These are phyloP conservation scores for Echium plantagineum DNA, from an alignment of 257 asterid species.

Conservation along the genomic window DNA sequence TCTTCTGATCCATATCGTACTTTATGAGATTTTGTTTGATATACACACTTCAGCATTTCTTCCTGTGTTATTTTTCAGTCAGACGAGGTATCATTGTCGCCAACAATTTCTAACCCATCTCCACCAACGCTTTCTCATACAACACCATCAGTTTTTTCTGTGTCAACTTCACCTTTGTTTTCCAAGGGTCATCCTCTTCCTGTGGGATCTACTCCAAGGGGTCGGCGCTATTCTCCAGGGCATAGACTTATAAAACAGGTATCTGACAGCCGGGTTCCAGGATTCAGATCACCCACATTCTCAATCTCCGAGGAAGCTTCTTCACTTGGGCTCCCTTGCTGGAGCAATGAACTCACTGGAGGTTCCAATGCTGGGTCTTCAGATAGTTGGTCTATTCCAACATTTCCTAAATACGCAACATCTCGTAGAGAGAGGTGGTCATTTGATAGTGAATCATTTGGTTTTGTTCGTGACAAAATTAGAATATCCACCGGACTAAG, in stretches of 20 bases:
- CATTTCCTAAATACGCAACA: conserved; percentile 48
- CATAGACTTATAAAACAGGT: conserved; percentile 53
- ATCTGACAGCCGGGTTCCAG: conserved; percentile 62
- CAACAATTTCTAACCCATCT: conserved; percentile 47
- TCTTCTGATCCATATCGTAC: not conserved
- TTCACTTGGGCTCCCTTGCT: conserved; percentile 39
- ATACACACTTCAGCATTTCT: not conserved
- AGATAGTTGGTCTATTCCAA: conserved; percentile 78
- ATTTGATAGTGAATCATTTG: conserved; percentile 72
- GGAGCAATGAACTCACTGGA: conserved; percentile 67
- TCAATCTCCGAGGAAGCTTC: conserved; percentile 74
- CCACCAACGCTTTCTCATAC: conserved; percentile 64
- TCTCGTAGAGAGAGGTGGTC: conserved; percentile 87
- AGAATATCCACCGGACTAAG: conserved; percentile 44
- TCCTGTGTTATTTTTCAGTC: conserved; percentile 22
- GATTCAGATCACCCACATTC: conserved; percentile 55
- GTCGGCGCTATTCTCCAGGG: conserved; percentile 63
- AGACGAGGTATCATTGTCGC: conserved; percentile 41
- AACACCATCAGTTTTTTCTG: conserved; percentile 59
- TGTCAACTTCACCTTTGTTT: conserved; percentile 53
- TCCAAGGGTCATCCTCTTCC: conserved; percentile 52
- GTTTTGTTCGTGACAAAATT: conserved; percentile 48
- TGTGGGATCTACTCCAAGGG: conserved; percentile 57
- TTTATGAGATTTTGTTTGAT: not conserved
- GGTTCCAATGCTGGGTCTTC: conserved; percentile 78